These are phyloP conservation scores for Candida tibetensis DNA, from an alignment of 805 yeast genomes.

Conservation along the genomic window DNA sequence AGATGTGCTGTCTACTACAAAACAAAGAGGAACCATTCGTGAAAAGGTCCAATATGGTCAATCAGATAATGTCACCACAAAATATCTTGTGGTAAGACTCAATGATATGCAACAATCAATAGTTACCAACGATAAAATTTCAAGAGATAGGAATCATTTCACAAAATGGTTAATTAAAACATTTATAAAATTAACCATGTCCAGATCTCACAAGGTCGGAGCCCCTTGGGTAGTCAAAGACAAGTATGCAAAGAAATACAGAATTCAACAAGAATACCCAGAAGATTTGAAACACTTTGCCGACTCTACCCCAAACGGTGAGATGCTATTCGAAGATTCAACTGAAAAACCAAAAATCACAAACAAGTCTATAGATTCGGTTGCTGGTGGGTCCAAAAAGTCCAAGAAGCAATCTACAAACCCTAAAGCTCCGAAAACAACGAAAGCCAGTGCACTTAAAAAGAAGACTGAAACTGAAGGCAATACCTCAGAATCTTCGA, in stretches of 20 bases:
- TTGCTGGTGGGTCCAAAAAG: neutral
- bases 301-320: conserved; percentile 32
- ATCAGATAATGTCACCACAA: conserved; percentile 40
- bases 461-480: neutral
- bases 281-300: conserved; percentile 46
- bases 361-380: neutral
- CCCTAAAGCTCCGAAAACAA: neutral
- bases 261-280: conserved; percentile 62
- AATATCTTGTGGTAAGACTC: conserved; percentile 67
- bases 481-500: conserved; percentile 3
- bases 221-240: conserved; percentile 95
- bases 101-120: conserved; percentile 56
- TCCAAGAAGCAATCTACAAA: neutral
- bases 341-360: neutral
- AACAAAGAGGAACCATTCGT: conserved; percentile 61
- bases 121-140: conserved; percentile 68
- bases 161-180: conserved; percentile 89
- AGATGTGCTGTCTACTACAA: conserved; percentile 11
- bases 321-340: conserved; percentile 20
- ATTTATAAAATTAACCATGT: conserved; percentile 74
- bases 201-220: conserved; percentile 78
- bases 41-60: conserved; percentile 81
- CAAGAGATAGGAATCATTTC: conserved; percentile 81
- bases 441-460: conserved; percentile 1
- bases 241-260: conserved; percentile 65